Evolutionary conservation across 2,329 filamentous ascomycete genomes (phyloP).

Genomic region (Botrytis galanthina): DNA sequence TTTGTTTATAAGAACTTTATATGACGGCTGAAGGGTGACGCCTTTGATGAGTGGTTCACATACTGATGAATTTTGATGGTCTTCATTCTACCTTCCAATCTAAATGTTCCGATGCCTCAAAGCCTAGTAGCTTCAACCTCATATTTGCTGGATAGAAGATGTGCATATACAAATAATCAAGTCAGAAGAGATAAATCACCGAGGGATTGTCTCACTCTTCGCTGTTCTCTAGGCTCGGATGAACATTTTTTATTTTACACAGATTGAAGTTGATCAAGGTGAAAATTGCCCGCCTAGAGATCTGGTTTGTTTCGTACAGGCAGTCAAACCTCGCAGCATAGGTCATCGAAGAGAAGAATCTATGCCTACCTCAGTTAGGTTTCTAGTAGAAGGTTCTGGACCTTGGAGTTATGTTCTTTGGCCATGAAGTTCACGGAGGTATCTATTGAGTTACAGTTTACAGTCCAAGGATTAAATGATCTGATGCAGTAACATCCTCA

Average conservation of each 20-base stretch:
- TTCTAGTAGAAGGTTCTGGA: neutral
- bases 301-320: neutral
- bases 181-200: neutral
- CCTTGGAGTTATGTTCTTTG: neutral
- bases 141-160: neutral
- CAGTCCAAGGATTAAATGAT: neutral
- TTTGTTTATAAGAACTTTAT: too few species aligned
- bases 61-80: neutral
- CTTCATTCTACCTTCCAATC: neutral
- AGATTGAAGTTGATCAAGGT: neutral
- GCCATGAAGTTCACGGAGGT: neutral
- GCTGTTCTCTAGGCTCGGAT: neutral
- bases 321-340: neutral
- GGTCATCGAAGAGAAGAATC: neutral
- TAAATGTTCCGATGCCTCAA: neutral
- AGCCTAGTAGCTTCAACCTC: neutral
- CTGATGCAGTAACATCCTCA: neutral
- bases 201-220: neutral
- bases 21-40: neutral
- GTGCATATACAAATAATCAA: neutral
- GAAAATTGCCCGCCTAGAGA: neutral
- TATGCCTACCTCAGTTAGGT: accelerated
- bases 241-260: neutral
- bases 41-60: neutral
- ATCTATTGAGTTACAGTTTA: neutral